Conservation (phyloP, 2,329 filamentous ascomycete species). For the Aspergillus sp. region DNA sequence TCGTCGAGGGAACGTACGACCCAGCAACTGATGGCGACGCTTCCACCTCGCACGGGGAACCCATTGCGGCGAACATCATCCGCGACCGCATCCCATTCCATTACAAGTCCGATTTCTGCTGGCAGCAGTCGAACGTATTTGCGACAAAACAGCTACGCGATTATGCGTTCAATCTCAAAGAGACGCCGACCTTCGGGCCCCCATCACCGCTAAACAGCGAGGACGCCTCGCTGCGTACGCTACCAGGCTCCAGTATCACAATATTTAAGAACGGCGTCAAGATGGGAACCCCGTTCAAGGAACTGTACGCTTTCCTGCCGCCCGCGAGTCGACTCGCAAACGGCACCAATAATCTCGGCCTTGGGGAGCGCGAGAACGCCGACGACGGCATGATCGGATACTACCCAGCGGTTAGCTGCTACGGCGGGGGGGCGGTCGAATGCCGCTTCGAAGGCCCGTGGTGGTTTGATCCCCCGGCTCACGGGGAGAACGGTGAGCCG, state of each 20-base stretch:
- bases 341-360: conserved; percentile 42
- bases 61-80: conserved; percentile 75
- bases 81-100: conserved; percentile 93
- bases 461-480: conserved; percentile 75
- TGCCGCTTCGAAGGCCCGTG: conserved; percentile 94
- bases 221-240: conserved; percentile 75
- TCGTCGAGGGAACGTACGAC: conserved; percentile 85
- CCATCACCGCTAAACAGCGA: conserved; percentile 62
- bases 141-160: conserved; percentile 86
- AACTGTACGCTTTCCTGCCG: conserved; percentile 86
- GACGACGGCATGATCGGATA: conserved; percentile 96
- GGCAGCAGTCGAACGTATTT: conserved; percentile 66
- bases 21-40: conserved; percentile 67
- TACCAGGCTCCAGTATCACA: conserved; percentile 82
- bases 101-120: conserved; percentile 90
- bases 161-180: conserved; percentile 46
- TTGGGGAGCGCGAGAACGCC: conserved; percentile 78
- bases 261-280: conserved; percentile 89
- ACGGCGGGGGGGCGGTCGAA: conserved; percentile 85
- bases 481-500: conserved; percentile 44
- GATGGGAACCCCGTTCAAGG: conserved; percentile 83
- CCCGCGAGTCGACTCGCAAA: conserved; percentile 66
- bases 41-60: conserved; percentile 37
- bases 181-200: conserved; percentile 45
- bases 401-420: conserved; percentile 89